These are phyloP conservation scores for Annona cherimola DNA, from an alignment of 164 flowering plant species.

Conservation along the genomic window DNA sequence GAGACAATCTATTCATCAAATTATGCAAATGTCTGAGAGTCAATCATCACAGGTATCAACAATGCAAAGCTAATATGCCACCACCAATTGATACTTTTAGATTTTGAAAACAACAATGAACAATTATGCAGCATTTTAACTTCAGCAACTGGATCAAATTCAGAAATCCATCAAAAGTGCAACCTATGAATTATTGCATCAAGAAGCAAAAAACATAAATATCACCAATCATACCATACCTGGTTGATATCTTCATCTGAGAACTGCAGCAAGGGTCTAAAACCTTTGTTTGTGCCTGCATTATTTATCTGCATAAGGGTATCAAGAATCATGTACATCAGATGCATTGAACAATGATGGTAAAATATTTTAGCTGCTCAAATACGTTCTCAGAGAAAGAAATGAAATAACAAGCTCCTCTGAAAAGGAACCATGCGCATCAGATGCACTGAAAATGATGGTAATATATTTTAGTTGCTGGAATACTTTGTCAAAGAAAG, in stretches of 20 bases:
- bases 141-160: background rate
- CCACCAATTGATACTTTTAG: too few relatives aligned
- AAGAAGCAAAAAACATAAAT: background rate
- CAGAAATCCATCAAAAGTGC: background rate
- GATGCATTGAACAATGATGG: background rate
- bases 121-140: background rate
- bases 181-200: background rate
- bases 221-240: conserved; percentile 33
- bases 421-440: background rate
- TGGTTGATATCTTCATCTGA: conserved; percentile 82
- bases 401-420: background rate
- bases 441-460: too few relatives aligned
- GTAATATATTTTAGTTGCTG: too few relatives aligned
- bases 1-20: conserved; percentile 66
- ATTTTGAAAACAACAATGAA: background rate
- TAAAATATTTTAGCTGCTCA: background rate
- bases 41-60: background rate
- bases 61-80: background rate
- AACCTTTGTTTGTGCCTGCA: conserved; percentile 95
- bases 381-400: background rate
- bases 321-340: conserved; percentile 10
- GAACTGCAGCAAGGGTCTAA: conserved; percentile 83
- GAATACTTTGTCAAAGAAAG: too few relatives aligned
- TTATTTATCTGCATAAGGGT: conserved; percentile 68
- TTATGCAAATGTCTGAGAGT: background rate